A percentile compares a stretch with the other conserved stretches of the same genome.
Conservation (phyloP, 371 early-diverging fungal species). For the Mortierella sp. region DNA sequence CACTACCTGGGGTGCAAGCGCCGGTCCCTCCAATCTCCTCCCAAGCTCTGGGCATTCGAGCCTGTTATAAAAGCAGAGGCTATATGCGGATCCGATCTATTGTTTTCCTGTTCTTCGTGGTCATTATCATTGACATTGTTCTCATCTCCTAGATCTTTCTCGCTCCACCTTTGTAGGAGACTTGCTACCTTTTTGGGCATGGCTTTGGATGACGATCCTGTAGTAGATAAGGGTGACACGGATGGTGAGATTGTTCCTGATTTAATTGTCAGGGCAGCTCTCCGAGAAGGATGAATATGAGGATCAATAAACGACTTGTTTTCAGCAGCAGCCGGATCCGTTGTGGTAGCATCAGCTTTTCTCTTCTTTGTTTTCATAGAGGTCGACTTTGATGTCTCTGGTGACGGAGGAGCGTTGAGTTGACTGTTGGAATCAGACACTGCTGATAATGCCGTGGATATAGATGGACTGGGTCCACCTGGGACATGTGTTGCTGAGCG, state of each 20-base stretch:
- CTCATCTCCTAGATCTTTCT: slow-evolving; percentile 30
- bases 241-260: neutral
- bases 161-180: slow-evolving; percentile 49
- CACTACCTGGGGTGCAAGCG: slow-evolving; percentile 20
- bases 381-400: neutral
- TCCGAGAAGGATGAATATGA: slow-evolving; percentile 48
- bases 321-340: neutral
- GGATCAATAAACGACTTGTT: neutral
- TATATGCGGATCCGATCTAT: neutral
- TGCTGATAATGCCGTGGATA: neutral
- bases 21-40: slow-evolving; percentile 44
- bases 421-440: neutral
- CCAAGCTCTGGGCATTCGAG: slow-evolving; percentile 40
- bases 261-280: slow-evolving; percentile 23
- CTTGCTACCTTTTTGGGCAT: slow-evolving; percentile 54
- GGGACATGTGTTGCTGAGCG: neutral
- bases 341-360: slow-evolving; percentile 15
- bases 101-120: neutral
- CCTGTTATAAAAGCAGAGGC: slow-evolving; percentile 19
- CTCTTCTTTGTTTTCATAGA: slow-evolving; percentile 29
- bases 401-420: neutral
- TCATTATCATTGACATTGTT: slow-evolving; percentile 18
- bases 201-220: slow-evolving; percentile 17
- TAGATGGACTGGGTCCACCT: neutral
- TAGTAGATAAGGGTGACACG: neutral